phyloP scores from a whole-genome alignment of 352 stramenopile species.

The Phytophthora pseudosyringae region DNA sequence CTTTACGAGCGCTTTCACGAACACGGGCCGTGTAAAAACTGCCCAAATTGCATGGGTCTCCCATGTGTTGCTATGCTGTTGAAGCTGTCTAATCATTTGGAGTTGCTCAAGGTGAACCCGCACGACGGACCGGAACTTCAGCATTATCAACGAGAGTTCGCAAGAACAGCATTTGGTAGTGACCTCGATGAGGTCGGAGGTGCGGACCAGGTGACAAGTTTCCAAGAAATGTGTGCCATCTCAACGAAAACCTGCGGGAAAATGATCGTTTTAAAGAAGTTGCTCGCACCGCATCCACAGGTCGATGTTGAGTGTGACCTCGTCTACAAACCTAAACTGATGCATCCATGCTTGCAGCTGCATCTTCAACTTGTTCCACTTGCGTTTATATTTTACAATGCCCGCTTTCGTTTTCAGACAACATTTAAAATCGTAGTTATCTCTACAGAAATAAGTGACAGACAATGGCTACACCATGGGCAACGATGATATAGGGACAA shows the following conservation, averaged over 20 bases:
- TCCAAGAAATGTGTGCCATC: constrained; percentile 61
- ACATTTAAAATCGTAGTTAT: no score
- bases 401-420: no score
- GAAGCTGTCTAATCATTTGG: constrained; percentile 84
- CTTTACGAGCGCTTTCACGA: constrained; percentile 77
- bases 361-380: no score
- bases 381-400: no score
- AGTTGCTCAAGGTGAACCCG: constrained; percentile 79
- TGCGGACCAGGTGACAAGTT: constrained; percentile 62
- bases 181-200: constrained; percentile 64
- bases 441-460: no score
- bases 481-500: no score
- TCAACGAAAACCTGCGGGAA: constrained; percentile 81
- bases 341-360: no score
- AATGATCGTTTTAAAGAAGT: constrained; percentile 80
- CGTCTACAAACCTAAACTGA: no score
- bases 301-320: no score
- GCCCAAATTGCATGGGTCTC: constrained; percentile 78
- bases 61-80: constrained; percentile 76
- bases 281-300: no score
- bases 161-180: constrained; percentile 57
- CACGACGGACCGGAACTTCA: constrained; percentile 59
- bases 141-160: constrained; percentile 62
- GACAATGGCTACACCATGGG: no score
- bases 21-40: constrained; percentile 54